Conservation (phyloP, 1,284 basidiomycete species). For the Boletus smithii region DNA sequence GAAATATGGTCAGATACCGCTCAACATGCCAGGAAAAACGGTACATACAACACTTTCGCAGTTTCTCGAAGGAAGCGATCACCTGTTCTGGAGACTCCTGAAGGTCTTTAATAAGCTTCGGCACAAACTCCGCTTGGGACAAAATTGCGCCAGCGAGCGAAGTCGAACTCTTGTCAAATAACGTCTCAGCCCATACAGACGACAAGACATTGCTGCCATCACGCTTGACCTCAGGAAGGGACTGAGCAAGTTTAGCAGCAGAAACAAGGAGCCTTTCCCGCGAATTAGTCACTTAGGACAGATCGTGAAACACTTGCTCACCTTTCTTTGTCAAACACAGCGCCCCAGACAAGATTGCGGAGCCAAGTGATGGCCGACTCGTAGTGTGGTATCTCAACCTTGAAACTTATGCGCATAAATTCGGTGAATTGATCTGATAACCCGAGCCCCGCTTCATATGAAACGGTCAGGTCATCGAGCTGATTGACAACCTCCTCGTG, state of each 20-base stretch:
- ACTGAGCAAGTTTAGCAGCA: conserved; percentile 87
- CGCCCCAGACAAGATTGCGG: conserved; percentile 82
- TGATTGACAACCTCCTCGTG: conserved; percentile 92
- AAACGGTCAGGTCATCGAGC: conserved; percentile 90
- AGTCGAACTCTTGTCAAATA: conserved; percentile 75
- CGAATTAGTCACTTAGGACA: conserved; percentile 9
- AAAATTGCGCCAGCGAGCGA: conserved; percentile 72
- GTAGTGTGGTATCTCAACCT: conserved; percentile 82
- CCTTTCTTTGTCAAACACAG: conserved; percentile 84
- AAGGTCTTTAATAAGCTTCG: conserved; percentile 70
- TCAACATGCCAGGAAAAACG: neutral
- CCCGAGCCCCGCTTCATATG: conserved; percentile 79
- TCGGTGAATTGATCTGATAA: conserved; percentile 71
- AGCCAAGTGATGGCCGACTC: conserved; percentile 85
- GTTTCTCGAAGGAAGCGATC: conserved; percentile 69
- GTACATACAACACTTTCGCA: conserved; percentile 64
- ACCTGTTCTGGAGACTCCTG: conserved; percentile 74
- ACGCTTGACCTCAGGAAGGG: conserved; percentile 91
- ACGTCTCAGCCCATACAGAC: conserved; percentile 67
- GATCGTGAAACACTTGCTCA: conserved; percentile 30
- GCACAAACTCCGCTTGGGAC: conserved; percentile 76
- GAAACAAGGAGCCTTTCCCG: conserved; percentile 72
- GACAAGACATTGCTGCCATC: conserved; percentile 81
- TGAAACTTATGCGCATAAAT: conserved; percentile 73
- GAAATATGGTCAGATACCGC: neutral